Evolutionary conservation across 352 stramenopile species (phyloP).

Genomic region (Phytopythium oedochilum): DNA sequence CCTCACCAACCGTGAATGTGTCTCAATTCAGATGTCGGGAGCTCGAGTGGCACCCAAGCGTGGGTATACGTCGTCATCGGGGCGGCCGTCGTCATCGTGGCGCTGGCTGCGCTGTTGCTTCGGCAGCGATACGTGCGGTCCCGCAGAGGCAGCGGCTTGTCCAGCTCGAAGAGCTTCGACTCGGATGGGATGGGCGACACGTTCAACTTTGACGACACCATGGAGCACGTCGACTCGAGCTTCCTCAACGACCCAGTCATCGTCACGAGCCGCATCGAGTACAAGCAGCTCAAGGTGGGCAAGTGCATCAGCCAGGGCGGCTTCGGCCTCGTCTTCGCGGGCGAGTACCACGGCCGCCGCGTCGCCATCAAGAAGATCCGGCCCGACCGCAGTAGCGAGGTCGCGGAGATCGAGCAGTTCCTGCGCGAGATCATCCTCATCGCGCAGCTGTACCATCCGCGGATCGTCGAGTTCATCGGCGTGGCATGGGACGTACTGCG

Average conservation of each 20-base stretch:
- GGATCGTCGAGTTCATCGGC: constrained; percentile 42
- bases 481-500: constrained; percentile 32
- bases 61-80: constrained; percentile 3
- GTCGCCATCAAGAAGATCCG: constrained; percentile 46
- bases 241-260: constrained; percentile 12
- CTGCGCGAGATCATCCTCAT: constrained; percentile 39
- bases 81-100: background rate
- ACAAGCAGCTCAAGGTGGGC: constrained; percentile 31
- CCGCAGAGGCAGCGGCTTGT: background rate
- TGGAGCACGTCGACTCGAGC: constrained; percentile 6
- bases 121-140: background rate
- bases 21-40: background rate
- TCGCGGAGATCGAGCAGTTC: constrained; percentile 26
- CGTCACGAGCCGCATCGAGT: constrained; percentile 33
- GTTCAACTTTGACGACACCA: constrained; percentile 7
- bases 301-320: constrained; percentile 31
- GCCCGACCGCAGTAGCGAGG: constrained; percentile 12
- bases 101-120: background rate
- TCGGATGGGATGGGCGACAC: constrained; percentile 13
- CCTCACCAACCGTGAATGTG: too few species aligned
- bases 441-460: constrained; percentile 26
- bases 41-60: background rate
- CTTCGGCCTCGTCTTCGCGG: constrained; percentile 38
- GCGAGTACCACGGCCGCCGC: constrained; percentile 17
- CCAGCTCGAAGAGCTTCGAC: constrained; percentile 6